Evolutionary conservation across 208 protist genomes (phyloP).

Genomic region (Leishmania gerbilli): DNA sequence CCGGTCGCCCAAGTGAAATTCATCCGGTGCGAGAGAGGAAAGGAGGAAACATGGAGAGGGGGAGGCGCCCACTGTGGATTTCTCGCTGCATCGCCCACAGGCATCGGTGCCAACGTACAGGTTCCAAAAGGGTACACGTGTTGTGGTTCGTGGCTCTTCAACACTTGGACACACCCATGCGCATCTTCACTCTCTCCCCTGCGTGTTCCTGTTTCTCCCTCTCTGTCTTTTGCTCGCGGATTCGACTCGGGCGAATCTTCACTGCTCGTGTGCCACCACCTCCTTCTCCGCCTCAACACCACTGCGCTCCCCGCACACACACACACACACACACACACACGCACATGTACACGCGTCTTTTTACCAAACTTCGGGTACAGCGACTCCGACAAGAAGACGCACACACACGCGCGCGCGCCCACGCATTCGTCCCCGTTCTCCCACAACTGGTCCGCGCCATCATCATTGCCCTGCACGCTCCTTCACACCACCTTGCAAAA

Average conservation of each 20-base stretch:
- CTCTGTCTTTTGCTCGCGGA: not conserved
- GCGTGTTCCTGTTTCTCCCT: not conserved
- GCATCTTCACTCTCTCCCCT: not conserved
- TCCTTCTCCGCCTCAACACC: not conserved
- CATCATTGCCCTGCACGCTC: not conserved
- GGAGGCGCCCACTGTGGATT: not conserved
- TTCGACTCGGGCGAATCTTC: not conserved
- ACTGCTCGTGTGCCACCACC: not conserved
- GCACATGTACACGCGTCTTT: not conserved
- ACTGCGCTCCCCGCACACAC: not conserved
- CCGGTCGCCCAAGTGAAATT: not conserved
- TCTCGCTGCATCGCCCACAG: not conserved
- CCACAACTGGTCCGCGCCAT: not conserved
- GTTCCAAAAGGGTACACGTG: not conserved
- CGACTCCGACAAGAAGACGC: not conserved
- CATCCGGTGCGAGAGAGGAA: not conserved
- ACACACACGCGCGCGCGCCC: not conserved
- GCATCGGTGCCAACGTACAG: not conserved
- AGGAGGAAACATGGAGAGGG: not conserved
- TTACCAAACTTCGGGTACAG: not conserved
- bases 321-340: not conserved
- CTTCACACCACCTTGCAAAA: not conserved
- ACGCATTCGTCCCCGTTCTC: not conserved
- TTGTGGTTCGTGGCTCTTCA: not conserved
- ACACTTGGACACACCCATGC: not conserved